These are phyloP conservation scores for Claviceps africana DNA, from an alignment of 2,329 filamentous ascomycete species.

Conservation along the genomic window DNA sequence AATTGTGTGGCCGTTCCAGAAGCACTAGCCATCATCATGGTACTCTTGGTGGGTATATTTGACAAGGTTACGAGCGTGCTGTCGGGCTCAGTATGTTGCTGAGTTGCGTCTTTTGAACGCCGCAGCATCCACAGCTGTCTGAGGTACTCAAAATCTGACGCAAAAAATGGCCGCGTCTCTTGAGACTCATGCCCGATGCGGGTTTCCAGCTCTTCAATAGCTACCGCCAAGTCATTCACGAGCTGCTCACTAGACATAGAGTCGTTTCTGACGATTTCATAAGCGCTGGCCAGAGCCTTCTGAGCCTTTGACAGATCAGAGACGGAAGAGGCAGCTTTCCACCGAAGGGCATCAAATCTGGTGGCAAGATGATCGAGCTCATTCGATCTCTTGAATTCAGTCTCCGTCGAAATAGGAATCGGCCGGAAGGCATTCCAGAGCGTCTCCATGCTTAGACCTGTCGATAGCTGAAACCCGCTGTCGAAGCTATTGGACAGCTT, in stretches of 20 bases:
- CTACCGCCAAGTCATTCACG: constrained; percentile 32
- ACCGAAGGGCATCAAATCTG: constrained; percentile 47
- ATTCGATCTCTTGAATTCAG: constrained; percentile 30
- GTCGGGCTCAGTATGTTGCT: constrained; percentile 3
- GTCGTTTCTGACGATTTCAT: constrained; percentile 34
- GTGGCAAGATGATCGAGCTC: constrained; percentile 41
- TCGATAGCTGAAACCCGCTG: constrained; percentile 56
- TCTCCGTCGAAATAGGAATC: constrained; percentile 32
- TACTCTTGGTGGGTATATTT: constrained; percentile 21
- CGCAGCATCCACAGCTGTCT: constrained; percentile 37
- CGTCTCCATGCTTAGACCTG: constrained; percentile 65
- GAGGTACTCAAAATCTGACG: constrained; percentile 41
- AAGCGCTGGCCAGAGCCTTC: constrained; percentile 40
- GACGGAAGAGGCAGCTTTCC: constrained; percentile 40
- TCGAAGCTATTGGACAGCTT: constrained; percentile 45
- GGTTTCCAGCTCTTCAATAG: constrained; percentile 38
- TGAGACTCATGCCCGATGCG: constrained; percentile 28
- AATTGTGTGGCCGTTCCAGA: constrained; percentile 25
- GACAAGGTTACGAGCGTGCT: constrained; percentile 37
- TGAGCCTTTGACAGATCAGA: constrained; percentile 38
- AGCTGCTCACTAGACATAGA: constrained; percentile 30
- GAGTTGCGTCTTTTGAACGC: constrained; percentile 2
- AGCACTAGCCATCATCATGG: constrained; percentile 19
- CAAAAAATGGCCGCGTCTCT: constrained; percentile 34
- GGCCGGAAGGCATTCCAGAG: constrained; percentile 66